Base-by-base conservation (phyloP, 805 yeast genomes). In the Crinitomyces ghanaensis region DNA sequence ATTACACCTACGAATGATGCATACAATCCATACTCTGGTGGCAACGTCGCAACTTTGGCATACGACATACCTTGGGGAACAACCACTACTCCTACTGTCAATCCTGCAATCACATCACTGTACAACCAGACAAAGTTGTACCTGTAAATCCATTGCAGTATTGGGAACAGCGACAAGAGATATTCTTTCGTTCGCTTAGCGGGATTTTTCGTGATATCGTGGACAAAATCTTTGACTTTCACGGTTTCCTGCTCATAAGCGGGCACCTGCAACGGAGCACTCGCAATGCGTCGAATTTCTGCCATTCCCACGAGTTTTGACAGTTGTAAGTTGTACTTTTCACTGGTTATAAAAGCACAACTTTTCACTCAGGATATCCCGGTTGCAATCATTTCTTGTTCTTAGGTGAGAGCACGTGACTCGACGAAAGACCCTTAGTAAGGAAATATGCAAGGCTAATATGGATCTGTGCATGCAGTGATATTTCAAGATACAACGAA, bases 41-140 rank as follows among this genome's bases (percentile, higher is more conserved):
- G 65, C 40, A 86, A 66, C 4, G 80, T 75, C 4, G 96, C 96
- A 41, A 86, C 61, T 50, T 71, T 74, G 6, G 96, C 96, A 53
- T 86, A 86, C 0, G 95, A 85, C 96, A 86, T 86, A 3, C 91
- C 76, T 57, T 86, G 96, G 3, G 96, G 96, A 19, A 86, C 95
- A 44, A 85, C 67, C 13, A 86, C 95, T 40, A 81, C 74, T 28
- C 96, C 96, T 14, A 86, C 94, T 1, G 96, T 83, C 39, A 86
- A 67, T 53, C 96, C 96, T 2, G 96, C 95, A 36, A 85, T 75
- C 41, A 86, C 56, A 57, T 86, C 96, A 19, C 83, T 72, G 37
- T 72, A 72, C 11, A 77, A 59, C 96, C 96, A 86, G 19, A 68
- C 66, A 7, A 65, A 48, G 51, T 86, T 86, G 59, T 86, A 86